Evolutionary conservation across 352 stramenopile species (phyloP).

Genomic region (Pythium rhizo-oryzae): DNA sequence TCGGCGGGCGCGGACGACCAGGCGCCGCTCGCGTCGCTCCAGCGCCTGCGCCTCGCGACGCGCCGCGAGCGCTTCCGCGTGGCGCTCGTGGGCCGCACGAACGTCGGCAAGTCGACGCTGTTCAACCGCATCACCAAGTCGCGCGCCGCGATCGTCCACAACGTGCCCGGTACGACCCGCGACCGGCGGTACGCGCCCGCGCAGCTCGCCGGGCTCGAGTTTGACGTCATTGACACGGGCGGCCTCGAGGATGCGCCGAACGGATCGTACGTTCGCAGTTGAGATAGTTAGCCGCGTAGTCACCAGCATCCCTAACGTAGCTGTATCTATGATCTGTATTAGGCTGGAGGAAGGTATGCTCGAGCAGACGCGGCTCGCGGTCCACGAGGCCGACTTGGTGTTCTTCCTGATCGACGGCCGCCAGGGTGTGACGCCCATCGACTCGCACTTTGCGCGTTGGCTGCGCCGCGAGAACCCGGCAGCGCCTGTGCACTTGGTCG

Average conservation of each 20-base stretch:
- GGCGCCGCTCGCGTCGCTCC: conserved; percentile 32
- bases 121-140: conserved; percentile 86
- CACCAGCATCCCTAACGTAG: background rate
- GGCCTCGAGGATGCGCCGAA: conserved; percentile 72
- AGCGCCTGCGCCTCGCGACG: conserved; percentile 38
- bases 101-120: conserved; percentile 86
- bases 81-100: conserved; percentile 81
- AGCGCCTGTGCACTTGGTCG: conserved; percentile 69
- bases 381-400: conserved; percentile 79
- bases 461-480: conserved; percentile 59
- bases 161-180: conserved; percentile 78
- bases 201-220: conserved; percentile 66
- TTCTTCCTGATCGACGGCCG: conserved; percentile 84
- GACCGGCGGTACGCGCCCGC: conserved; percentile 72
- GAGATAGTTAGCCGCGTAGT: background rate
- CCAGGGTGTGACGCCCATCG: conserved; percentile 77
- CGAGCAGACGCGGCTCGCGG: conserved; percentile 67
- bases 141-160: conserved; percentile 78
- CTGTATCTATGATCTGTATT: background rate
- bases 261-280: conserved; percentile 42
- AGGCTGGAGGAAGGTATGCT: conserved; percentile 81
- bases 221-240: conserved; percentile 85
- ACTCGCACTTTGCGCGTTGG: conserved; percentile 81
- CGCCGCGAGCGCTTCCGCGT: conserved; percentile 65
- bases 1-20: conserved; percentile 18